Evolutionary conservation across 371 early-diverging fungal genomes (phyloP), one percentile per base, ranked within the genome.

Genomic region (Mucor lusitanicus): DNA sequence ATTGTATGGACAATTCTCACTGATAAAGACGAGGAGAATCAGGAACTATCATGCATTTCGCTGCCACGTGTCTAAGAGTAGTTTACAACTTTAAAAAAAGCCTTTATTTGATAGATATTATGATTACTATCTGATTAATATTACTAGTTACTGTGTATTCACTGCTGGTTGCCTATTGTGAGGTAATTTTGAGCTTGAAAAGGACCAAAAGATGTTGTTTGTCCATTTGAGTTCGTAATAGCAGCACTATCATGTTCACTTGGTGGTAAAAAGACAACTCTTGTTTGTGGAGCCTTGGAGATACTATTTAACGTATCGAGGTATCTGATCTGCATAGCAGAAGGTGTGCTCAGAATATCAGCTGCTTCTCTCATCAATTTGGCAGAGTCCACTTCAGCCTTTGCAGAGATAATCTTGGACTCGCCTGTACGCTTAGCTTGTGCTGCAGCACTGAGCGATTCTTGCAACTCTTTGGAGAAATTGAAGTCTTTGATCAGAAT

Each of bases 281-380:
- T 42, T 46, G 65, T 58, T 30, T 65, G 55, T 32, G 57, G 56
- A 40, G 65, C 46, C 33, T 58, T 65, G 4, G 65, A 65, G 23
- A 65, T 57, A 25, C 44, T 65, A 50, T 65, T 65, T 35, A 97
- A 80, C 15, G 96, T 95, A 50, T 97, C 97, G n/a, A 97, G 81
- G 64, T 95, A 94, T 27, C 94, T 87, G 58, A 94, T 94, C 70
- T 94, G 94, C 91, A 88, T 91, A 2, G 93, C 95, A 2, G 92
- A 87, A n/a, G 88, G 87, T 11, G 83, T 82, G 65, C 75, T 87
- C 30, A 90, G 75, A 63, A 91, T 84, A 64, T 91, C 90, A 0
- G 93, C 90, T 15, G 97, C 96, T 67, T 96, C 92, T 48, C 97
- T 84, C 97, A 97, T 97, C 59, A 97, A 73, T 69, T 92, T 95